These are phyloP conservation scores for Myxozyma mucilagina DNA, from an alignment of 805 yeast genomes.

Conservation along the genomic window DNA sequence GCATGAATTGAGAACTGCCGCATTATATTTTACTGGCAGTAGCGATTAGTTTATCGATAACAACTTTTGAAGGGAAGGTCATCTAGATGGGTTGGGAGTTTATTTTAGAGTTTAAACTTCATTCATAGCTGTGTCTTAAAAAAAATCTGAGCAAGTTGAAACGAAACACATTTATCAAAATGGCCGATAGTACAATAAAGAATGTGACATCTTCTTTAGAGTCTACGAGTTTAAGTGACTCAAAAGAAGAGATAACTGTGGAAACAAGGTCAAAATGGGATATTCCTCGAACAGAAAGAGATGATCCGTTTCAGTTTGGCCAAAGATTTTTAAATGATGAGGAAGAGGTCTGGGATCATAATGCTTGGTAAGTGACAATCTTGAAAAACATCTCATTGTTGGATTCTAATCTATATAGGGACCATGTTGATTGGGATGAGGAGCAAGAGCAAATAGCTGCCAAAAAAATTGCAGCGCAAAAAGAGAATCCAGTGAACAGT, in stretches of 20 bases:
- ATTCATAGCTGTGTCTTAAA: too few relatives aligned
- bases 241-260: neutral
- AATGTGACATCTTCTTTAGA: too few relatives aligned
- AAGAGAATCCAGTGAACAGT: slow-evolving; percentile 80
- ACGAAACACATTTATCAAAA: too few relatives aligned
- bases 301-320: slow-evolving; percentile 82
- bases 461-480: slow-evolving; percentile 70
- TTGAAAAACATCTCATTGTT: too few relatives aligned
- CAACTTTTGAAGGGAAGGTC: too few relatives aligned
- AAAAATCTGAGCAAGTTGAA: too few relatives aligned
- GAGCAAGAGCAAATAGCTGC: slow-evolving; percentile 79
- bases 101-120: neutral
- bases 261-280: slow-evolving; percentile 22
- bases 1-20: slow-evolving; percentile 1
- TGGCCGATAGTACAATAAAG: too few relatives aligned
- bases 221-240: too few relatives aligned
- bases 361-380: slow-evolving; percentile 61
- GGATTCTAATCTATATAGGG: slow-evolving; percentile 45
- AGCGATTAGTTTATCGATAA: too few relatives aligned
- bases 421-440: slow-evolving; percentile 96
- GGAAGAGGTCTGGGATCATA: slow-evolving; percentile 80
- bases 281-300: slow-evolving; percentile 32
- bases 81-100: neutral
- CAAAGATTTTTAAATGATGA: slow-evolving; percentile 71
- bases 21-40: neutral